Evolutionary conservation across 1,139 yeast species (phyloP), one percentile per base, ranked within the genome.

Genomic region (Blastobotrys ciferrii): DNA sequence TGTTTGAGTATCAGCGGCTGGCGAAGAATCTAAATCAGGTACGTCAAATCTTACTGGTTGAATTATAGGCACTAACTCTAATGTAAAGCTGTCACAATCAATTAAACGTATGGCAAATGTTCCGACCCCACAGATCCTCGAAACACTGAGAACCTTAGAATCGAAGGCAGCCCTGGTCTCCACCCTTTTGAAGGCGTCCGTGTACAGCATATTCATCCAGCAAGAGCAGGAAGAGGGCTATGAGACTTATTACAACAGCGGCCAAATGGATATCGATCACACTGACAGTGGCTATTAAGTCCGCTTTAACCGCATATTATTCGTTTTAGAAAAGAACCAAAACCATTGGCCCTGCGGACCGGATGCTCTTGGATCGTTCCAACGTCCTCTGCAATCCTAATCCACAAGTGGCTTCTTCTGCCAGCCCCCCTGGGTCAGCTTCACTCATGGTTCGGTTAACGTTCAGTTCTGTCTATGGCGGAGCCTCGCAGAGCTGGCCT

Each of bases 111-210:
- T 63, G 35, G 59, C 66, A 4, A 47, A 58, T 2, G 54, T 53
- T 17, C 69, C 72, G 7, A 63, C 68, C 3, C 60, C 69, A 33
- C 70, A 70, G 42, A 65, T 79, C 40, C 64, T 77, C 32, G 78
- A 74, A 35, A 75, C 76, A 48, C 61, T 80, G 54, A 69, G 83
- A 28, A 70, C 69, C 25, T 65, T 80, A 51, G 85, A 80, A 60
- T 71, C 76, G 58, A 78, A 80, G 53, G 68, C 78, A 28, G 81
- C 81, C 0, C 66, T 80, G 51, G 81, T 80, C n/a, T 76, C 77
- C 53, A 80, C 84, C 3, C 68, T 78, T 41, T 75, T 81, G 63
- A 77, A 77, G 53, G 79, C 83, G 1, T 80, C 84, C 0, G 83
- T 81, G 4, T 80, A 79, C 59, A 73, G 78, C 42, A 68, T 78